phyloP scores from a whole-genome alignment of 2,329 filamentous ascomycete species.

The Alternaria solani region DNA sequence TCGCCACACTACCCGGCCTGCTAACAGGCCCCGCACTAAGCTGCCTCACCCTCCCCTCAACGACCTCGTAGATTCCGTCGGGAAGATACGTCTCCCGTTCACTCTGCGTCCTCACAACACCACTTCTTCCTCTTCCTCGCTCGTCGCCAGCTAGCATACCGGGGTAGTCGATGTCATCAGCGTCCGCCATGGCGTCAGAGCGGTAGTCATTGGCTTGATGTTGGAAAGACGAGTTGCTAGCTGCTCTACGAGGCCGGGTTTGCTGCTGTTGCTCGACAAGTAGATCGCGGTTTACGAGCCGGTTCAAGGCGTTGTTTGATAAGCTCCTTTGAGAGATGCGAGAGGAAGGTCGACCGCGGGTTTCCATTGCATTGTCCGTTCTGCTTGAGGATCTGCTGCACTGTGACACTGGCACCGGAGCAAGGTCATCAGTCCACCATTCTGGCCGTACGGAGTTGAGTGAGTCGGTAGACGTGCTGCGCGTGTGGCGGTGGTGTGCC shows the following conservation, averaged over 20 bases:
- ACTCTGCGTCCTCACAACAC: not conserved
- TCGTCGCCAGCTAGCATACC: not conserved
- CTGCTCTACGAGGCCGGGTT: not conserved
- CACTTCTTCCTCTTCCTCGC: not conserved
- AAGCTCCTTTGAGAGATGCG: not conserved
- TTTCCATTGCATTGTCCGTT: not conserved
- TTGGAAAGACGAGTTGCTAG: not conserved
- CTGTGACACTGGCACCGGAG: slow-evolving; percentile 3
- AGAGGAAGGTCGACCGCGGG: not conserved
- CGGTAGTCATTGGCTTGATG: not conserved
- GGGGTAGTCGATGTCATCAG: not conserved
- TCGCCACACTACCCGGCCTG: not conserved
- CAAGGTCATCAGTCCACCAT: slow-evolving; percentile 12
- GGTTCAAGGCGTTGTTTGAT: slow-evolving; percentile 4
- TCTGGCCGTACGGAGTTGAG: slow-evolving; percentile 6
- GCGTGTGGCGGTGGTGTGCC: slow-evolving; percentile 4
- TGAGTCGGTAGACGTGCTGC: slow-evolving; percentile 7
- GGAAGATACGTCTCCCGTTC: slow-evolving; percentile 10
- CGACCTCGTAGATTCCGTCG: slow-evolving; percentile 16
- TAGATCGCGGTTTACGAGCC: slow-evolving; percentile 4
- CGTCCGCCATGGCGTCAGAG: not conserved
- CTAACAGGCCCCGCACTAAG: not conserved
- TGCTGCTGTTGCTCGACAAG: not conserved
- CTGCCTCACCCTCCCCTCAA: slow-evolving; percentile 13
- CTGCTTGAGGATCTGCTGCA: slow-evolving; percentile 4